A percentile compares a stretch with the other conserved stretches of the same genome.
Conservation (phyloP, 495 filamentous ascomycete genomes). For the Neurospora sublineolata region DNA sequence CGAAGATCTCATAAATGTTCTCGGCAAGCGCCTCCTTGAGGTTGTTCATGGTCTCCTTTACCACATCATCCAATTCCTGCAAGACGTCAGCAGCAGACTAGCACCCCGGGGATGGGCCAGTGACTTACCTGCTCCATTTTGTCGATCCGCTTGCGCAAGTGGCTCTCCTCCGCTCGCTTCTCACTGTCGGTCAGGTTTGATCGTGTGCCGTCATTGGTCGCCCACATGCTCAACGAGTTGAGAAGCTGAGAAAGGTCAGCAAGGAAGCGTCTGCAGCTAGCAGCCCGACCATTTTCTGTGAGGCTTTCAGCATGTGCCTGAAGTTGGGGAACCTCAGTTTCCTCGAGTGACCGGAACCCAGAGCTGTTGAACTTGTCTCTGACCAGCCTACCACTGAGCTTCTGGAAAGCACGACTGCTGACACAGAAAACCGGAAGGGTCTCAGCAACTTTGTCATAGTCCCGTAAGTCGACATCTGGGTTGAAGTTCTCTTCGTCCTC, state of each 20-base stretch:
- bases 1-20: slow-evolving; percentile 36
- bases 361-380: slow-evolving; percentile 28
- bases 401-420: slow-evolving; percentile 49
- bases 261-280: slow-evolving; percentile 24
- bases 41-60: slow-evolving; percentile 20
- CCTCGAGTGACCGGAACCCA: slow-evolving; percentile 20
- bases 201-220: slow-evolving; percentile 34
- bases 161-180: slow-evolving; percentile 26
- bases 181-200: slow-evolving; percentile 32
- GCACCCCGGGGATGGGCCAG: background rate
- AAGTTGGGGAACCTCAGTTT: slow-evolving; percentile 47
- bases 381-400: slow-evolving; percentile 42
- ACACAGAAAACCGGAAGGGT: slow-evolving; percentile 55
- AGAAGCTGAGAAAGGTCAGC: slow-evolving; percentile 42
- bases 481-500: slow-evolving; percentile 22
- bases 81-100: background rate
- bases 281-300: slow-evolving; percentile 34
- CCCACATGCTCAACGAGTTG: slow-evolving; percentile 50
- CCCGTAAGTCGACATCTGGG: slow-evolving; percentile 39
- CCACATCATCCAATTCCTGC: slow-evolving; percentile 24
- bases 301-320: slow-evolving; percentile 49
- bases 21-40: slow-evolving; percentile 30
- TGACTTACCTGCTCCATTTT: slow-evolving; percentile 35
- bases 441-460: slow-evolving; percentile 48
- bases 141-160: slow-evolving; percentile 30